A percentile compares a stretch with the other conserved stretches of the same genome.
These are phyloP conservation scores for Kwoniella europaea DNA, from an alignment of 768 basidiomycete genomes.

Conservation along the genomic window DNA sequence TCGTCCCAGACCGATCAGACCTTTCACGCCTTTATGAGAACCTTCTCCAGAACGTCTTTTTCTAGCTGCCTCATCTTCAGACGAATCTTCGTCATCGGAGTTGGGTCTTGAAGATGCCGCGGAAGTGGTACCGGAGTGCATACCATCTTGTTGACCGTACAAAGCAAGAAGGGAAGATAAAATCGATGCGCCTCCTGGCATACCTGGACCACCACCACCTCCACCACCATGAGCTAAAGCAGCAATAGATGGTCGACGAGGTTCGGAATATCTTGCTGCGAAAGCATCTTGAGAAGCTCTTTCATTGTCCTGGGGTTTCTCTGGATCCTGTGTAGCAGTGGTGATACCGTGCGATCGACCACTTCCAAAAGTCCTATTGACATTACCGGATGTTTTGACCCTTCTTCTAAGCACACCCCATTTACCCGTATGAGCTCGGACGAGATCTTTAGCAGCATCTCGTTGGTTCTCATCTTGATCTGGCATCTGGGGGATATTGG, in stretches of 20 bases:
- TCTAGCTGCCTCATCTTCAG: slow-evolving; percentile 43
- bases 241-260: slow-evolving; percentile 19
- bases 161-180: slow-evolving; percentile 71
- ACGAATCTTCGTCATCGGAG: slow-evolving; percentile 41
- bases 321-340: slow-evolving; percentile 21
- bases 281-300: slow-evolving; percentile 41
- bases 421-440: slow-evolving; percentile 57
- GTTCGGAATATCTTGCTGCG: slow-evolving; percentile 40
- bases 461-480: slow-evolving; percentile 23
- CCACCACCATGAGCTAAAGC: slow-evolving; percentile 11
- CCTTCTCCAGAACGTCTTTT: slow-evolving; percentile 7
- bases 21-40: slow-evolving; percentile 16
- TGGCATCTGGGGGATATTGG: slow-evolving; percentile 58
- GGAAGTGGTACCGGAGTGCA: slow-evolving; percentile 50
- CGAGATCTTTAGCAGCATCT: slow-evolving; percentile 49
- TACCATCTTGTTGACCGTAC: slow-evolving; percentile 62
- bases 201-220: slow-evolving; percentile 14
- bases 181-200: slow-evolving; percentile 58
- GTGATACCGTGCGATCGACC: not conserved
- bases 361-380: slow-evolving; percentile 33
- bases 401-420: slow-evolving; percentile 54
- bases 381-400: slow-evolving; percentile 36
- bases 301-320: slow-evolving; percentile 25
- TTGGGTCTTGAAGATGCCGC: slow-evolving; percentile 53
- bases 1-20: not conserved